phyloP scores from a whole-genome alignment of 1,139 yeast species.

The Geotrichum histeridarum region DNA sequence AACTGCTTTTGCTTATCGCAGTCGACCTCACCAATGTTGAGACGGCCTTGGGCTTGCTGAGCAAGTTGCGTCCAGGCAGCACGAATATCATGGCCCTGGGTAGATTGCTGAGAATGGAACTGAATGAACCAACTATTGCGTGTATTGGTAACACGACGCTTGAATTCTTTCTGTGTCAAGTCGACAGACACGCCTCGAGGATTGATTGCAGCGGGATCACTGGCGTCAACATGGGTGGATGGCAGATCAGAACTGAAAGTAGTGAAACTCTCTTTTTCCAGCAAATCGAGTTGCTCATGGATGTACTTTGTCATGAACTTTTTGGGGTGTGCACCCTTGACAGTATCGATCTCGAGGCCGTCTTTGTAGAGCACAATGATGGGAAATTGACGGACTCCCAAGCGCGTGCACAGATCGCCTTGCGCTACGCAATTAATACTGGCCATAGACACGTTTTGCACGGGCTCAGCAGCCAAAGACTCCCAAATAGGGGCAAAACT shows the following conservation, averaged over 20 bases:
- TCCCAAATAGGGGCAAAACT: constrained; percentile 41
- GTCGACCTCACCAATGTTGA: constrained; percentile 42
- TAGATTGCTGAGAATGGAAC: constrained; percentile 40
- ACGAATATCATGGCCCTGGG: constrained; percentile 38
- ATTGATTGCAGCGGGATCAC: constrained; percentile 23
- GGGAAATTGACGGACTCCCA: constrained; percentile 36
- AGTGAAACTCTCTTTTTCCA: not conserved
- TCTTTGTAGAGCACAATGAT: constrained; percentile 34
- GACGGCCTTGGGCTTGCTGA: constrained; percentile 28
- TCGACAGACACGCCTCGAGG: constrained; percentile 27
- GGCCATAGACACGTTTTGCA: constrained; percentile 33
- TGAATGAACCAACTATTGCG: constrained; percentile 40
- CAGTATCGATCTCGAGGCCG: constrained; percentile 31
- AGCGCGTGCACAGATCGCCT: constrained; percentile 39
- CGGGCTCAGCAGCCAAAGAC: constrained; percentile 27
- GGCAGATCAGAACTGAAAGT: not conserved
- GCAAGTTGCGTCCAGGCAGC: constrained; percentile 41
- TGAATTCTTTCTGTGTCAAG: constrained; percentile 26
- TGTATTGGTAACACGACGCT: constrained; percentile 25
- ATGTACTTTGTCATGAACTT: constrained; percentile 6
- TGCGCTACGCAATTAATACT: constrained; percentile 40
- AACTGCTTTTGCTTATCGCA: constrained; percentile 36
- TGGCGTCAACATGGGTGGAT: not conserved
- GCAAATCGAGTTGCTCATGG: constrained; percentile 3
- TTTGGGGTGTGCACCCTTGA: constrained; percentile 9